Conservation (phyloP, 495 filamentous ascomycete species). For the Glonium stellatum region DNA sequence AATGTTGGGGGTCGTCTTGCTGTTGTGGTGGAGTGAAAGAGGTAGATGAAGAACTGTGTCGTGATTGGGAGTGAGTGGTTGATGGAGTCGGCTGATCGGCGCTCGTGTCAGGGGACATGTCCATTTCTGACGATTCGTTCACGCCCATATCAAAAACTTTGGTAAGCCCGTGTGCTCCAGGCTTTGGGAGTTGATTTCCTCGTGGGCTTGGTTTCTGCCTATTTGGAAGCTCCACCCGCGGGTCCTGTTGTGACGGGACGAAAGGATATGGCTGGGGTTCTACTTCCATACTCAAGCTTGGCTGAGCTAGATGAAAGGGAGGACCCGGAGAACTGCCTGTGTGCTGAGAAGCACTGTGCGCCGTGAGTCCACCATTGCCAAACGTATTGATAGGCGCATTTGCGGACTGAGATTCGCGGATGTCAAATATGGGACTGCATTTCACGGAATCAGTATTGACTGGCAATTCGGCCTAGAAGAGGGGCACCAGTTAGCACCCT, state of each 20-base stretch:
- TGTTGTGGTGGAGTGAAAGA: constrained; percentile 22
- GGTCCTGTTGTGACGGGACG: constrained; percentile 12
- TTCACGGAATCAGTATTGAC: constrained; percentile 20
- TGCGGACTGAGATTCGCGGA: constrained; percentile 25
- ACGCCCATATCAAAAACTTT: neutral
- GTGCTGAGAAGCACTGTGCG: constrained; percentile 6
- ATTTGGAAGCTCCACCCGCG: constrained; percentile 5
- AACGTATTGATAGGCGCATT: constrained; percentile 20
- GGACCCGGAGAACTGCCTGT: constrained; percentile 12
- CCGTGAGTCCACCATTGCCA: constrained; percentile 1
- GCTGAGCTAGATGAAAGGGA: constrained; percentile 17
- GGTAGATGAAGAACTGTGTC: constrained; percentile 17
- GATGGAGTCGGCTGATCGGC: constrained; percentile 23
- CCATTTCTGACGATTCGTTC: constrained; percentile 21
- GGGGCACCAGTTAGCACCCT: constrained; percentile 11
- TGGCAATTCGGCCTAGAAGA: constrained; percentile 6
- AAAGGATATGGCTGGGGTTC: constrained; percentile 3
- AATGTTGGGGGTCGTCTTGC: constrained; percentile 7
- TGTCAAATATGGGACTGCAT: constrained; percentile 27
- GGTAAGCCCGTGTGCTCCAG: neutral
- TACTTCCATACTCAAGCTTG: constrained; percentile 15
- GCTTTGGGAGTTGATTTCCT: neutral
- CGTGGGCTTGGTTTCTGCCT: constrained; percentile 2
- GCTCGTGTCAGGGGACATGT: constrained; percentile 15
- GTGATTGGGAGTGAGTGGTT: constrained; percentile 16